A percentile compares a stretch with the other conserved stretches of the same genome.
These are phyloP conservation scores for Puya raimondii DNA, from an alignment of 176 grass and related monocot genomes.

Conservation along the genomic window DNA sequence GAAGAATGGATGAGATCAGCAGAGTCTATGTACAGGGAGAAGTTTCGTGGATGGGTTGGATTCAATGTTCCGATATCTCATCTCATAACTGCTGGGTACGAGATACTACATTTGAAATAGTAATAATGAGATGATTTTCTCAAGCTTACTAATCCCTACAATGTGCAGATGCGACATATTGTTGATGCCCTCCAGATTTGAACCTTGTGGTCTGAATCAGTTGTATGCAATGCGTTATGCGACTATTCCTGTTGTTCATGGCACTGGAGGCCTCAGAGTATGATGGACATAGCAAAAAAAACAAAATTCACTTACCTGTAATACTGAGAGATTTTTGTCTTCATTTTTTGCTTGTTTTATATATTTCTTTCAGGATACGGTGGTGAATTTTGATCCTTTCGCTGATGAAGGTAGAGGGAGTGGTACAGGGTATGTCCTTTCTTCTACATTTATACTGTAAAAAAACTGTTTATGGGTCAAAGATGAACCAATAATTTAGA, in stretches of 20 bases:
- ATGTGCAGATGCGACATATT: conserved; percentile 84
- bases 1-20: conserved; percentile 92
- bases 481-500: too few species aligned
- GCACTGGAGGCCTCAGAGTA: conserved; percentile 90
- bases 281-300: conserved; percentile 21
- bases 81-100: conserved; percentile 83
- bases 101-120: conserved; percentile 8
- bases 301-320: not conserved
- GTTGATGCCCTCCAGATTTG: conserved; percentile 94
- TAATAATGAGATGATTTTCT: conserved; percentile 13
- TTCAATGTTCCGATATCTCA: conserved; percentile 94
- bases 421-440: conserved; percentile 64
- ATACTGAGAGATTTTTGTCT: conserved; percentile 12
- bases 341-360: conserved; percentile 19
- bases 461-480: not conserved
- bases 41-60: conserved; percentile 97
- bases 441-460: conserved; percentile 2
- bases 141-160: conserved; percentile 7
- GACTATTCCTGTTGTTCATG: conserved; percentile 86
- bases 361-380: conserved; percentile 61
- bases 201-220: conserved; percentile 96
- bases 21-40: conserved; percentile 52
- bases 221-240: conserved; percentile 96
- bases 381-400: conserved; percentile 84
- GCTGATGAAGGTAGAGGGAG: conserved; percentile 46